These are phyloP conservation scores for Agaricales sp. DNA, from an alignment of 1,284 basidiomycete species.

Conservation along the genomic window DNA sequence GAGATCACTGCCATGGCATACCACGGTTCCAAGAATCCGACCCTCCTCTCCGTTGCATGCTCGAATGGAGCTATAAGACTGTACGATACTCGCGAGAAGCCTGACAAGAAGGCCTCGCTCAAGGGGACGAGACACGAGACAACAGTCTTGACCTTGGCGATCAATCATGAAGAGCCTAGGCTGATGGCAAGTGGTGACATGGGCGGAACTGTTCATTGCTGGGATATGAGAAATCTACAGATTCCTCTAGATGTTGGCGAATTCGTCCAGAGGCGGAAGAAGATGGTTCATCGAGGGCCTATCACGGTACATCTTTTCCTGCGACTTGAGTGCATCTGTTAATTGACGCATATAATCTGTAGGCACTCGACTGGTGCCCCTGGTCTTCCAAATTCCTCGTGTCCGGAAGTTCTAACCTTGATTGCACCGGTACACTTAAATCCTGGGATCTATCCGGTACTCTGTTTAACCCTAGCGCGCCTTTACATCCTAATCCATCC, in stretches of 20 bases:
- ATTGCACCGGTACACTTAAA: constrained; percentile 53
- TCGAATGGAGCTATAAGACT: constrained; percentile 39
- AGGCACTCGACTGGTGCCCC: constrained; percentile 89
- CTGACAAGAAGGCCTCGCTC: constrained; percentile 37
- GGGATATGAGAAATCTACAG: constrained; percentile 34
- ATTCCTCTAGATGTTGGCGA: constrained; percentile 45
- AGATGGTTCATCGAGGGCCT: constrained; percentile 43
- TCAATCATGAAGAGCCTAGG: constrained; percentile 34
- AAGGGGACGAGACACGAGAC: constrained; percentile 41
- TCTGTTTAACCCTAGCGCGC: constrained; percentile 7
- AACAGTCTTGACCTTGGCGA: constrained; percentile 33
- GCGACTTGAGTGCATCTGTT: constrained; percentile 11
- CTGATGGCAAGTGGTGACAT: constrained; percentile 44
- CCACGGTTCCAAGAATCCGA: constrained; percentile 22
- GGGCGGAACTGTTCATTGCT: constrained; percentile 38
- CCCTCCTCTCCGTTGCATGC: constrained; percentile 35
- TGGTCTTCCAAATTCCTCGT: constrained; percentile 82
- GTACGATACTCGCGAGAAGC: constrained; percentile 38
- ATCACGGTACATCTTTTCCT: constrained; percentile 37
- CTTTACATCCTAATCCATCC: constrained; percentile 9
- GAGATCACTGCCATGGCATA: constrained; percentile 37
- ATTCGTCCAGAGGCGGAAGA: constrained; percentile 38
- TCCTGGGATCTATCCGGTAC: constrained; percentile 57
- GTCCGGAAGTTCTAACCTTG: constrained; percentile 63
- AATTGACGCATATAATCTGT: constrained; percentile 4